phyloP scores from a whole-genome alignment of 2,329 filamentous ascomycete species.

The Ceratocystis cubensis region DNA sequence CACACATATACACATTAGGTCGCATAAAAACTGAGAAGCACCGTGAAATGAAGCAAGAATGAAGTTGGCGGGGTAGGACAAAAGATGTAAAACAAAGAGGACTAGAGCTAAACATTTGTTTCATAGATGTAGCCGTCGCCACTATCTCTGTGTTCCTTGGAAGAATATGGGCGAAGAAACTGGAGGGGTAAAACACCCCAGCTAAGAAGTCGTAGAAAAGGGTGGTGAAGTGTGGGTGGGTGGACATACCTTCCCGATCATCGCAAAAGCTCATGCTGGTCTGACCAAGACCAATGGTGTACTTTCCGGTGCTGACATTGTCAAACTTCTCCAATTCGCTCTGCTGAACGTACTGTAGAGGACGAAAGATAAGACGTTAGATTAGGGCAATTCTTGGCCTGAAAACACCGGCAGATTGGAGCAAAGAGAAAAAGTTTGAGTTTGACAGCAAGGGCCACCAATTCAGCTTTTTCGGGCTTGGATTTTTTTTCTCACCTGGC shows the following conservation, averaged over 20 bases:
- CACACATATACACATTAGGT: background rate
- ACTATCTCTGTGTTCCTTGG: background rate
- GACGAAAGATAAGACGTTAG: constrained; percentile 1
- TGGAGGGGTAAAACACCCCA: constrained; percentile 10
- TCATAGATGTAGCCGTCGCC: background rate
- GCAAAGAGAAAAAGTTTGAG: background rate
- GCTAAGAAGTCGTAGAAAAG: background rate
- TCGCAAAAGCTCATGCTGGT: constrained; percentile 90
- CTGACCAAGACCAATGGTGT: constrained; percentile 83
- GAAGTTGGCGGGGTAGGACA: background rate
- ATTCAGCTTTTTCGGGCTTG: background rate
- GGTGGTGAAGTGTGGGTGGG: constrained; percentile 13
- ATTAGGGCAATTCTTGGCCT: background rate
- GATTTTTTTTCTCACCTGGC: constrained; percentile 48
- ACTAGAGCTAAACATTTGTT: background rate
- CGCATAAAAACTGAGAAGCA: background rate
- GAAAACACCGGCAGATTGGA: background rate
- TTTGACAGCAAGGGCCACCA: background rate
- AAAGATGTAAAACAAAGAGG: background rate
- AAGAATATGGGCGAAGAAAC: constrained; percentile 8
- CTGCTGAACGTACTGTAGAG: constrained; percentile 65
- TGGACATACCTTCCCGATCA: constrained; percentile 62
- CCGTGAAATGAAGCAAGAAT: background rate
- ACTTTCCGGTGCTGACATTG: constrained; percentile 69
- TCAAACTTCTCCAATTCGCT: constrained; percentile 74